Evolutionary conservation across 495 filamentous ascomycete genomes (phyloP).

Genomic region (Penicillium nucicola): DNA sequence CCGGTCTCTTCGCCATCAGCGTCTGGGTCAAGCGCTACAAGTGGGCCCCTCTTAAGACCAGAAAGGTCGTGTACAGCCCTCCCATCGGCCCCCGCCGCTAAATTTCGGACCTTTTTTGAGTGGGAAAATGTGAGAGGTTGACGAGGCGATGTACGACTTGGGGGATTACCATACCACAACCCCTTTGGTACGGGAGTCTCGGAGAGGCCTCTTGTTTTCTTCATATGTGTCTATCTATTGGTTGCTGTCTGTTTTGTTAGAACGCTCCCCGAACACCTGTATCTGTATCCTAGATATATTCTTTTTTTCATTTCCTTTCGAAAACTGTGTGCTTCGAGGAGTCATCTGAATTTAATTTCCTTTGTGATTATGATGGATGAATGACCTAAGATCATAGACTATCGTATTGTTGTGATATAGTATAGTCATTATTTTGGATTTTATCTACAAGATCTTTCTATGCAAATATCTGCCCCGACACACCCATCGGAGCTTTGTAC

Average conservation of each 20-base stretch:
- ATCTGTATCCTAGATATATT: conserved; percentile 51
- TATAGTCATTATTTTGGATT: background rate
- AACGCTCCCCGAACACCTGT: conserved; percentile 44
- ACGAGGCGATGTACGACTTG: conserved; percentile 25
- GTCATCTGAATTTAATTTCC: conserved; percentile 40
- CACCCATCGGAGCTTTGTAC: background rate
- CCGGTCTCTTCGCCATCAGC: conserved; percentile 77
- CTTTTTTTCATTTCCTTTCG: conserved; percentile 38
- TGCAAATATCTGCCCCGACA: background rate
- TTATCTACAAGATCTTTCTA: background rate
- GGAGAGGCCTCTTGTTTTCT: conserved; percentile 22
- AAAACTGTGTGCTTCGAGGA: conserved; percentile 41
- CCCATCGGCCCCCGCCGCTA: conserved; percentile 51
- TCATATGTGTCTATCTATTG: conserved; percentile 32
- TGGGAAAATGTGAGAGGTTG: conserved; percentile 33
- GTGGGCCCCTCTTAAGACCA: conserved; percentile 92
- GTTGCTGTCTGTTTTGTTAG: conserved; percentile 43
- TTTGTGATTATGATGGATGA: conserved; percentile 31
- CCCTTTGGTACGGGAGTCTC: conserved; percentile 23
- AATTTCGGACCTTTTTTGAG: conserved; percentile 32
- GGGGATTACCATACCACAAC: conserved; percentile 28
- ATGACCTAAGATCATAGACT: background rate
- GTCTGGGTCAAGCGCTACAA: conserved; percentile 99
- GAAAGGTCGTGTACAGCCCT: conserved; percentile 86
- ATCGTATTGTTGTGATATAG: background rate